Evolutionary conservation across 139 green algal species (phyloP).

Genomic region (Limnomonas spitsbergensis): DNA sequence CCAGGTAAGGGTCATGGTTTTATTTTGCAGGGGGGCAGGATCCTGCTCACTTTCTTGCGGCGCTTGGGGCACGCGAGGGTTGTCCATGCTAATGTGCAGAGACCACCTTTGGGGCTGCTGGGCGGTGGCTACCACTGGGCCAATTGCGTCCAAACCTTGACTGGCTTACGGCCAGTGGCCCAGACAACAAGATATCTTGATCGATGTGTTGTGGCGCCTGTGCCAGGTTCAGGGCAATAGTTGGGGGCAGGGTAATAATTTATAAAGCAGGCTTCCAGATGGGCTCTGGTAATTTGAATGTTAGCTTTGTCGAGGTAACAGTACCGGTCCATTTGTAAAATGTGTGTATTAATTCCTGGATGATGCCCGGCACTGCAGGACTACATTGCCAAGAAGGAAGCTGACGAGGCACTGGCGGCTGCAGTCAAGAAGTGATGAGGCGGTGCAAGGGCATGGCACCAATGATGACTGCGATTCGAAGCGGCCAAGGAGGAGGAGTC

Average conservation of each 20-base stretch:
- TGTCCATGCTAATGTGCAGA: neutral
- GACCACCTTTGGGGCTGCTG: neutral
- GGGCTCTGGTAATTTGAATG: too few relatives aligned
- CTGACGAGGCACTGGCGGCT: neutral
- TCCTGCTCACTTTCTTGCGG: neutral
- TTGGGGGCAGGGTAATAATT: too few relatives aligned
- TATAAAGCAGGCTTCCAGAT: too few relatives aligned
- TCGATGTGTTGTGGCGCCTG: too few relatives aligned
- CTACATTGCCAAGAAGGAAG: slow-evolving; percentile 21
- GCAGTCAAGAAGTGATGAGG: neutral
- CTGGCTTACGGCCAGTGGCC: neutral
- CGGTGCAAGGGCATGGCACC: too few relatives aligned
- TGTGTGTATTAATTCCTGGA: neutral
- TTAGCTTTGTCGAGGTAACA: too few relatives aligned
- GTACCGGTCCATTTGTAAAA: neutral
- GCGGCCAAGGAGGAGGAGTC: too few relatives aligned
- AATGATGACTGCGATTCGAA: too few relatives aligned
- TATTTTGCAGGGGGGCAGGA: neutral
- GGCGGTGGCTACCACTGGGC: neutral
- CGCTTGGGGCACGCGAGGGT: neutral
- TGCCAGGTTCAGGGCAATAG: too few relatives aligned
- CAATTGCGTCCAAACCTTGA: neutral
- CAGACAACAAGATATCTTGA: neutral
- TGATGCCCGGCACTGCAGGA: neutral
- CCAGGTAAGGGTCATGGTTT: slow-evolving; percentile 41